Evolutionary conservation across 257 asterid species (phyloP).

Genomic region (Ehretia macrophylla): DNA sequence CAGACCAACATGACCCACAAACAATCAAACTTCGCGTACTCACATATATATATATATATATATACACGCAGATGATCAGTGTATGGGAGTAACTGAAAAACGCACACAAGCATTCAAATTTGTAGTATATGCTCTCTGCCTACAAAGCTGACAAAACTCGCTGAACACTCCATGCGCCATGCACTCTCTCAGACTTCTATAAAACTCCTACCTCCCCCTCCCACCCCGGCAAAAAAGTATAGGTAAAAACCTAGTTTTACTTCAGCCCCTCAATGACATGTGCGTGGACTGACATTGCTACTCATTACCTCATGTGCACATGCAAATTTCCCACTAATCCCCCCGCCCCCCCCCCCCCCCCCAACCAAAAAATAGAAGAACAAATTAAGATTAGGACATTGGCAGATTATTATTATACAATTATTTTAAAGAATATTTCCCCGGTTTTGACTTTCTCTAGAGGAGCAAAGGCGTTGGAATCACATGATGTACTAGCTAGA

Average conservation of each 20-base stretch:
- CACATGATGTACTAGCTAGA: too few species aligned
- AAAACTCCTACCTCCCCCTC: too few species aligned
- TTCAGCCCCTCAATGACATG: constrained; percentile 36
- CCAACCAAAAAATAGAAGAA: too few species aligned
- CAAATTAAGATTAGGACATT: too few species aligned
- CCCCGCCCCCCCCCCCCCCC: too few species aligned
- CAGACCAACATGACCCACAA: background rate
- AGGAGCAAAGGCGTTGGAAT: too few species aligned
- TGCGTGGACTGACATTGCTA: constrained; percentile 6
- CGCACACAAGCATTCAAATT: background rate
- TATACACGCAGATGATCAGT: background rate
- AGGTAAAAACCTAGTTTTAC: constrained; percentile 1
- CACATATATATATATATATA: background rate
- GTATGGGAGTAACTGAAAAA: background rate
- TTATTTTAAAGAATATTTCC: too few species aligned
- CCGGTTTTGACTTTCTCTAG: too few species aligned
- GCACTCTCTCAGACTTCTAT: background rate
- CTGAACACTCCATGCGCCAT: background rate
- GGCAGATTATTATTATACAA: too few species aligned
- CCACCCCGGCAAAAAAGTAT: background rate
- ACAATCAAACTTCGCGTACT: background rate
- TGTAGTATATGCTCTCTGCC: background rate
- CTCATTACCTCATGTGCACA: constrained; percentile 30
- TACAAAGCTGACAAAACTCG: background rate
- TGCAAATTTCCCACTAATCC: constrained; percentile 20